phyloP scores from a whole-genome alignment of 345 rosid species.

The Eucalyptus regnans region DNA sequence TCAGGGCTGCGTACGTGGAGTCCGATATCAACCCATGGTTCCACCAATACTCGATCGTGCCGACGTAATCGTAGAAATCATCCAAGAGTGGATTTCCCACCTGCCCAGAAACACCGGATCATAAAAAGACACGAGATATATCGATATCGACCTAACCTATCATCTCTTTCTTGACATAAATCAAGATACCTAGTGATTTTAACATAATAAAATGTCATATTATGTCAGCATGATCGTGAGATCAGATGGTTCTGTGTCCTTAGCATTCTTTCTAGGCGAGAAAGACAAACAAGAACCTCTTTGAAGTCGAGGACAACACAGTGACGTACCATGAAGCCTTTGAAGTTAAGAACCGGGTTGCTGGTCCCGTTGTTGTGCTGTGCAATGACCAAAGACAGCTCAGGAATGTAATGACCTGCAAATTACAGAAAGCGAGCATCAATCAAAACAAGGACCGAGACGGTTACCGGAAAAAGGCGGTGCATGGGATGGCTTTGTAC shows the following conservation, averaged over 20 bases:
- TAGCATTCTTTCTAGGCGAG: background rate
- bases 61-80: slow-evolving; percentile 29
- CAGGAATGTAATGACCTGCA: slow-evolving; percentile 81
- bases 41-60: slow-evolving; percentile 59
- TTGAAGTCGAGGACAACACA: background rate
- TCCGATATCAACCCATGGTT: slow-evolving; percentile 56
- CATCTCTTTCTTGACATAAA: background rate
- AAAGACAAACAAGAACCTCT: background rate
- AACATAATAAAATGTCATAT: background rate
- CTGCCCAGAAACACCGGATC: slow-evolving; percentile 7
- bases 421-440: background rate
- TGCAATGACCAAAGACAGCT: slow-evolving; percentile 48
- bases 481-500: slow-evolving; percentile 3
- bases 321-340: slow-evolving; percentile 61
- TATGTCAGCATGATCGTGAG: background rate
- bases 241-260: background rate
- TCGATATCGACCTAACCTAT: background rate
- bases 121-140: background rate
- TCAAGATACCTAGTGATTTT: background rate
- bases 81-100: slow-evolving; percentile 55
- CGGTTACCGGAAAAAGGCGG: background rate
- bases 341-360: slow-evolving; percentile 45
- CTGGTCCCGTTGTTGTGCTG: slow-evolving; percentile 31
- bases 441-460: background rate
- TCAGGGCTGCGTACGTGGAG: slow-evolving; percentile 19